A percentile compares a stretch with the other conserved stretches of the same genome.
Conservation (phyloP, 2,329 filamentous ascomycete genomes). For the Fusarium denticulatum region DNA sequence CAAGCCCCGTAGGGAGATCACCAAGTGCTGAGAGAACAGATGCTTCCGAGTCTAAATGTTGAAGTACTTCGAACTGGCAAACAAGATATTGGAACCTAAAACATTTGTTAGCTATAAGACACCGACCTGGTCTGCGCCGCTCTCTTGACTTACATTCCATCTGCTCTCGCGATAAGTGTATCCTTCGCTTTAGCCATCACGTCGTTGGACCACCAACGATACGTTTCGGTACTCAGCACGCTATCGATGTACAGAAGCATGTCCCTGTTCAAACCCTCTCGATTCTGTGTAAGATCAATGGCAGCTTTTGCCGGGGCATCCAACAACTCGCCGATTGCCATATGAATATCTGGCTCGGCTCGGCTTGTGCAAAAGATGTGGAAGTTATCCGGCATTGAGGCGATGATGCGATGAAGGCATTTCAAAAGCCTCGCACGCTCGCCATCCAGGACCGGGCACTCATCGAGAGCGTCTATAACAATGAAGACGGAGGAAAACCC, state of each 20-base stretch:
- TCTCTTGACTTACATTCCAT: neutral
- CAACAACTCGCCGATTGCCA: fast-evolving
- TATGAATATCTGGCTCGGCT: fast-evolving
- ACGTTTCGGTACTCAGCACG: fast-evolving
- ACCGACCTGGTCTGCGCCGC: fast-evolving
- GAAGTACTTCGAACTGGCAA: neutral
- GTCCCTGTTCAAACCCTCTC: fast-evolving
- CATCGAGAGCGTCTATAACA: neutral
- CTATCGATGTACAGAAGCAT: fast-evolving
- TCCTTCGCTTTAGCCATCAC: fast-evolving
- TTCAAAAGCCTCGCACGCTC: neutral
- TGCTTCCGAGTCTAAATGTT: neutral
- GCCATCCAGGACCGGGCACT: fast-evolving
- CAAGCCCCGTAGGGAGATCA: fast-evolving
- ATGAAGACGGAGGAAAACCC: fast-evolving
- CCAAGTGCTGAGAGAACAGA: fast-evolving
- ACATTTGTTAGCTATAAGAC: fast-evolving
- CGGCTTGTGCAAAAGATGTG: neutral
- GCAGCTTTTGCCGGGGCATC: fast-evolving
- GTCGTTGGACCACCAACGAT: fast-evolving
- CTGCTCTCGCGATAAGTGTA: neutral
- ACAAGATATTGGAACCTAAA: neutral
- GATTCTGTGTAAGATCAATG: fast-evolving
- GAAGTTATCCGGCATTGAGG: neutral
- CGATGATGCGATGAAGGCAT: fast-evolving